Evolutionary conservation across 23 red algal genomes (phyloP), one percentile per base, ranked within the genome.

Genomic region (Rhodosorus marinus): DNA sequence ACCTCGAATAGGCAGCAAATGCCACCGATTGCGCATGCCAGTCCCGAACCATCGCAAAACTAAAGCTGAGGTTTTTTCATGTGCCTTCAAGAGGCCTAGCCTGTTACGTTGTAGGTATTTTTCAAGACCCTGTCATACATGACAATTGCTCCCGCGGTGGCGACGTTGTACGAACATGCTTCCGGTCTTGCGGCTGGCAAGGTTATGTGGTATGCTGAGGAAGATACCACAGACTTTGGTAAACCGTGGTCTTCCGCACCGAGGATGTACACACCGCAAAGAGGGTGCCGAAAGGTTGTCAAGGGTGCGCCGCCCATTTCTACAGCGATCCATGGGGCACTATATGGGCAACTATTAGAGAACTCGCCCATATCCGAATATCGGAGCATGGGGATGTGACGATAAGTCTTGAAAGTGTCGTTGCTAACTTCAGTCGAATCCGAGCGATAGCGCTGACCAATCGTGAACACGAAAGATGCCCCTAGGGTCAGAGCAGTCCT

Each of bases 381-480:
- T 20, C 52, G 5, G 8, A 81, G 32, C 20, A 54, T 64, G 4
- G 75, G 75, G 19, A 81, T 35, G 30, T 60, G 57, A n/a, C 72
- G 57, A 33, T 60, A 45, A 1, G 50, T 57, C 20, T 66, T 67
- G 64, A 60, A 67, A 6, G 68, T 54, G 54, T 81, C 51, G 24
- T 64, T 66, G 14, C 75, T 33, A 0, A 54, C 75, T 11, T 81
- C 75, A 9, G 64, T 26, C 9, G 55, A 52, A 24, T 33, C 28
- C 9, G 50, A 20, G n/a, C n/a, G n/a, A 52, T 81, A 81, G 17
- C 62, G 62, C 14, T 42, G 45, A 26, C 75, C 75, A 28, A 81
- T 81, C 8, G 75, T 81, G 51, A 81, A 81, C 4, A 60, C 66
- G 9, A 63, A 26, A 0, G 75, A 46, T 43, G 75, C 75, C 31